Evolutionary conservation across 768 basidiomycete species (phyloP), one percentile per base, ranked within the genome.

Genomic region (Udeniomyces megalosporus): DNA sequence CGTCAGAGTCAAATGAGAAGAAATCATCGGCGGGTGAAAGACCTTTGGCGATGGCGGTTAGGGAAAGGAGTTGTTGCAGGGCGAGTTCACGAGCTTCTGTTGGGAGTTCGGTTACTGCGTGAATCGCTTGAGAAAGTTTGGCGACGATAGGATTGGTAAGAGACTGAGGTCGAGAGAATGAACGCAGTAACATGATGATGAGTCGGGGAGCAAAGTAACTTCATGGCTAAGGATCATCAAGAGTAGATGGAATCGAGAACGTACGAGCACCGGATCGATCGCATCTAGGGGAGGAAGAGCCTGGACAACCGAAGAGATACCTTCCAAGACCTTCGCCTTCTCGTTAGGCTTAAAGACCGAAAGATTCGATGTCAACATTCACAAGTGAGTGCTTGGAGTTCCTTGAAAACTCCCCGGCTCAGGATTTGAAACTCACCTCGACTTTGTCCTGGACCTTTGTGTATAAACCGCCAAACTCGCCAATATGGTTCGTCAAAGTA

Each of bases 251-350:
- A 55, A 85, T 46, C 11, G 1, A 31, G 15, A 31, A 56, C 34
- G 12, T 17, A 58, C 86, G 74, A 84, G 81, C 26, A 92, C 78
- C 0, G 89, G 86, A 0, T 81, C 78, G 29, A 93, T 83, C 60
- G 81, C 86, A 47, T 89, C 84, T 46, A 76, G 76, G 0, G 88
- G 83, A 0, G 87, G 84, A 53, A 96, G 73, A 0, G 91, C 92
- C 69, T 95, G 88, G 34, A 95, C 86, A 3, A 96, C 88, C 66
- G 90, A 93, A 1, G 88, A 83, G 56, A 96, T 92, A 0, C 86
- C 88, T 70, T 95, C 86, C 49, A 95, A 76, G 0, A 95, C 87
- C 73, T 92, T 95, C 67, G 82, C 81, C 74, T 86, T 86, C 73
- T 93, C 90, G 12, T 70, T 68, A 4, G 74, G 68, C 70, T 70